A percentile compares a stretch with the other conserved stretches of the same genome.
Evolutionary conservation across 352 stramenopile genomes (phyloP).

Genomic region (Thraustotheca clavata): DNA sequence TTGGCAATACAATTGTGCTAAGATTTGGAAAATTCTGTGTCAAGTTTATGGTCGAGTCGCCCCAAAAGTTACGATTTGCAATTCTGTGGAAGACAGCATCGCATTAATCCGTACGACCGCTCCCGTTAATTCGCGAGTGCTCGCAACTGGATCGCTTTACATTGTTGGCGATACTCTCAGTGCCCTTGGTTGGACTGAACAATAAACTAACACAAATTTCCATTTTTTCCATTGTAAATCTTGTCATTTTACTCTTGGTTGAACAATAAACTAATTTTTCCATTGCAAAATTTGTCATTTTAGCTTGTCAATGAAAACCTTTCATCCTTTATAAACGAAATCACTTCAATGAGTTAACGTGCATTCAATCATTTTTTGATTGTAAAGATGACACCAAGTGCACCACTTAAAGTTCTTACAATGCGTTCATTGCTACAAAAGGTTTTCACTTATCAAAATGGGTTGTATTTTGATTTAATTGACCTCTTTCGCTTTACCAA

Average conservation of each 20-base stretch:
- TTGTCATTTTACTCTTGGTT: no score
- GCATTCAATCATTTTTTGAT: no score
- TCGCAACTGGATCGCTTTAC: conserved; percentile 73
- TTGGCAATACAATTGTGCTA: conserved; percentile 11
- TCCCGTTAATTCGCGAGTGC: conserved; percentile 32
- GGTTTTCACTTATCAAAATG: background rate
- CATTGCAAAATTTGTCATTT: no score
- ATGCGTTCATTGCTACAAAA: background rate
- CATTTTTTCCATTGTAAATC: no score
- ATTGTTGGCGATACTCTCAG: conserved; percentile 54
- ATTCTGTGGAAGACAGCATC: conserved; percentile 55
- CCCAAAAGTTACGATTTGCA: conserved; percentile 34
- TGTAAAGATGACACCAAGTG: no score
- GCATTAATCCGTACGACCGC: conserved; percentile 35
- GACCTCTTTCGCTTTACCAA: no score
- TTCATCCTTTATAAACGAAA: no score
- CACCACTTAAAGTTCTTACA: no score
- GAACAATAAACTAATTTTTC: no score
- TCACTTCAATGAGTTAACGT: no score
- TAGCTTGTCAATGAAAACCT: no score
- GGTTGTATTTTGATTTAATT: background rate
- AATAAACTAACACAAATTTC: conserved; percentile 1
- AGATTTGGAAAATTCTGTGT: background rate
- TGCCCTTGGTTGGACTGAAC: conserved; percentile 53
- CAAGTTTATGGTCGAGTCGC: conserved; percentile 30